Percentiles rank a stretch among this genome's conserved stretches.
These are phyloP conservation scores for Triticum turgidum DNA, from an alignment of 176 grass and related monocot species.

Conservation along the genomic window DNA sequence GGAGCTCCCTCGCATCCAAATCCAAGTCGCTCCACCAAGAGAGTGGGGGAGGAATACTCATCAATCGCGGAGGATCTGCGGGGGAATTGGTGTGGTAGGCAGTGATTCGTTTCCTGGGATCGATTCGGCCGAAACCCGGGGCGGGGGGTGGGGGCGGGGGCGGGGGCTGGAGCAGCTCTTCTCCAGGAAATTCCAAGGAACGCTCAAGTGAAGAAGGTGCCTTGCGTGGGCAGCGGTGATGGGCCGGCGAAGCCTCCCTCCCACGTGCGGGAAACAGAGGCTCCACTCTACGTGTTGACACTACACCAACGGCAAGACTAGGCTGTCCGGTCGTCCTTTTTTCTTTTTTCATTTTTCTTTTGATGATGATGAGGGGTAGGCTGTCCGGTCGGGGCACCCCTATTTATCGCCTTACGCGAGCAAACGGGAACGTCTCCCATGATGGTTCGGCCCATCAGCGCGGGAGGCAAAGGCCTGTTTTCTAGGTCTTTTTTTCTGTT, in stretches of 20 bases:
- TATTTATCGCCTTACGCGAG: too few species aligned
- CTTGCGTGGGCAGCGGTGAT: background rate
- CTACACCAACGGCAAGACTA: too few species aligned
- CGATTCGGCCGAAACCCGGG: background rate
- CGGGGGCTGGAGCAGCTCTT: background rate
- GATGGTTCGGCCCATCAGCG: too few species aligned
- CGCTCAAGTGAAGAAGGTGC: background rate
- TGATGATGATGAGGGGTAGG: too few species aligned
- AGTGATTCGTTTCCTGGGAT: background rate
- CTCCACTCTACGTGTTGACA: background rate
- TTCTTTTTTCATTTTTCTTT: too few species aligned
- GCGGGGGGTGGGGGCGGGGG: background rate
- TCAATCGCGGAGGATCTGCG: constrained; percentile 30
- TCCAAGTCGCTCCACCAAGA: constrained; percentile 36
- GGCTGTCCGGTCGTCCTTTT: too few species aligned
- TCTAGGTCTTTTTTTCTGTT: too few species aligned
- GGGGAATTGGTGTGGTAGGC: background rate
- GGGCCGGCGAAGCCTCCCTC: background rate
- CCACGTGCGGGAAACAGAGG: background rate
- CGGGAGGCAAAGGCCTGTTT: too few species aligned
- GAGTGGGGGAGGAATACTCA: constrained; percentile 42
- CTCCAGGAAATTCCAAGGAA: background rate
- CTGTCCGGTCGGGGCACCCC: too few species aligned
- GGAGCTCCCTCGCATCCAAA: constrained; percentile 47
- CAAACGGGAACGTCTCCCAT: too few species aligned